A percentile compares a stretch with the other conserved stretches of the same genome.
Evolutionary conservation across 179 eudicot species (phyloP).

Genomic region (Monotropa hypopitys): DNA sequence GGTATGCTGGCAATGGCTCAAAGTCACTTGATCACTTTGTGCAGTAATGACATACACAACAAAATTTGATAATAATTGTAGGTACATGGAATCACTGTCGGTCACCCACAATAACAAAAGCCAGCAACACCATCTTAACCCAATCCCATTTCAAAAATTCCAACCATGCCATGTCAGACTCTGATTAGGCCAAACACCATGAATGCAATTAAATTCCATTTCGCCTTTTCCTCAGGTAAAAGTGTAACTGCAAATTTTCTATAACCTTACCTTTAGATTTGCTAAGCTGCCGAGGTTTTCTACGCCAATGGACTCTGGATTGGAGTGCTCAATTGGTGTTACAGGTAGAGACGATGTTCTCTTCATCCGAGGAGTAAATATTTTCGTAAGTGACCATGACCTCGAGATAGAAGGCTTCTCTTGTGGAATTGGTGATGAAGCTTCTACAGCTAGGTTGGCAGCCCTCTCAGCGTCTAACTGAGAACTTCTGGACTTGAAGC

Average conservation of each 20-base stretch:
- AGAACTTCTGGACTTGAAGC: slow-evolving; percentile 45
- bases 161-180: not conserved
- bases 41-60: no score
- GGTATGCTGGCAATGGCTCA: not conserved
- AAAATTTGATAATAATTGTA: not conserved
- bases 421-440: slow-evolving; percentile 35
- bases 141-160: not conserved
- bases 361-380: slow-evolving; percentile 62
- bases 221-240: not conserved
- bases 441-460: slow-evolving; percentile 27
- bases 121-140: not conserved
- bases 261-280: slow-evolving; percentile 28
- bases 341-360: slow-evolving; percentile 63
- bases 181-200: not conserved
- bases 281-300: slow-evolving; percentile 19
- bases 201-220: not conserved
- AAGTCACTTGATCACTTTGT: not conserved
- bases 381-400: slow-evolving; percentile 55
- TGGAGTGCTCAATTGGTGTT: slow-evolving; percentile 48
- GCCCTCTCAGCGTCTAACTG: slow-evolving; percentile 45
- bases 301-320: slow-evolving; percentile 46
- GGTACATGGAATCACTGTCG: no score
- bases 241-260: not conserved
- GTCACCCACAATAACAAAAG: no score
- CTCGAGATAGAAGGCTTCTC: slow-evolving; percentile 46